Base-by-base conservation (phyloP, 495 filamentous ascomycete species). In the Penicillium malachiteum region DNA sequence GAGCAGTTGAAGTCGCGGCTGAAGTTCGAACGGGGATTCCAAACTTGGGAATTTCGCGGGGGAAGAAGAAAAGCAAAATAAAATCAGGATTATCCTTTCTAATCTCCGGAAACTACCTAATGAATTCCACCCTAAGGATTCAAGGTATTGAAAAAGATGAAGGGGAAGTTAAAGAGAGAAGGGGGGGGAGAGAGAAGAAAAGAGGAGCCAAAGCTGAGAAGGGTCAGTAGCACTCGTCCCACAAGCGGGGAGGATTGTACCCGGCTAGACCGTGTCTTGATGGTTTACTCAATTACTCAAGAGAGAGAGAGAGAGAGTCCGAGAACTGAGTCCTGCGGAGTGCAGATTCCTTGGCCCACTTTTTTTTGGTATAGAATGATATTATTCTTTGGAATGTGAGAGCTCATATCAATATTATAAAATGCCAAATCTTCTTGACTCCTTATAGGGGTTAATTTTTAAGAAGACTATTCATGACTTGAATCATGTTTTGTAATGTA, bases 241-340 rank as follows among this genome's bases (percentile, higher is more conserved):
- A 57, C 53, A 57, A 58, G 60, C 55, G 56, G 61, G 50, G 64
- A 56, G 55, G 21, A 58, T 11, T 50, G 51, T 26, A 34, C n/a
- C 46, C 35, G 54, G 39, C 42, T 57, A 56, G 54, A 49, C 37
- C 26, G 35, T 52, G 13, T 21, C 50, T 38, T 38, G 50, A 55
- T 40, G 44, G 43, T 46, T 54, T 38, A 26, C n/a, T n/a, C n/a
- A 26, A 1, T 44, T 46, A 40, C 34, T 37, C 34, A 9, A n/a
- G n/a, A n/a, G n/a, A n/a, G n/a, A n/a, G n/a, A n/a, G n/a, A n/a
- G 34, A 32, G 30, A 12, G 9, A 38, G 8, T 51, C 35, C 17
- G 33, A 49, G 38, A 45, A 51, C 39, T 17, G 17, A 18, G 21
- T 30, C 12, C 17, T 50, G 52, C 43, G 44, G 52, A 55, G 35